Evolutionary conservation across 768 basidiomycete genomes (phyloP).

Genomic region (Tylopilus vinaceipallidus): DNA sequence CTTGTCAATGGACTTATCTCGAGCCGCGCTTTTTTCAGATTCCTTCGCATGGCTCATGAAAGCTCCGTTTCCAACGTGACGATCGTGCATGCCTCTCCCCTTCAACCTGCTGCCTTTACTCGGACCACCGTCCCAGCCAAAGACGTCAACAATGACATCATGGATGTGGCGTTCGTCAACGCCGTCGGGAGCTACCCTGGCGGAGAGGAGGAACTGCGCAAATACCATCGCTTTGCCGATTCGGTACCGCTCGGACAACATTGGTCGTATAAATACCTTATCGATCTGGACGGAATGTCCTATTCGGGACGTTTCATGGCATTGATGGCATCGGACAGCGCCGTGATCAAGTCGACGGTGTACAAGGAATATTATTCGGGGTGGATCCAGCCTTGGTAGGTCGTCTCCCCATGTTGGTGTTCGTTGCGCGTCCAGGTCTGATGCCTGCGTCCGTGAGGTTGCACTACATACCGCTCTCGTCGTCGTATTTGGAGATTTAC

Average conservation of each 20-base stretch:
- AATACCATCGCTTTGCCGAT: constrained; percentile 66
- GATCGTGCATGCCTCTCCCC: constrained; percentile 69
- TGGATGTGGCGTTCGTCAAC: constrained; percentile 88
- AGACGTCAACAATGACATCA: constrained; percentile 71
- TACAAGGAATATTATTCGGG: constrained; percentile 90
- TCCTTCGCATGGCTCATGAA: constrained; percentile 77
- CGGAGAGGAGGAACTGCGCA: constrained; percentile 62
- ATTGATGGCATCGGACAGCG: constrained; percentile 83
- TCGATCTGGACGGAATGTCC: constrained; percentile 94
- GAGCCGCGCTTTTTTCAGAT: constrained; percentile 31
- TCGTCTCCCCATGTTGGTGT: constrained; percentile 2
- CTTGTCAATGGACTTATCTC: not conserved
- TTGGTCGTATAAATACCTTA: constrained; percentile 91
- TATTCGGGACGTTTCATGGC: constrained; percentile 90
- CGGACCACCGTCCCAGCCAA: constrained; percentile 58
- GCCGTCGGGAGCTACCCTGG: constrained; percentile 76
- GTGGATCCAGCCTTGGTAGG: constrained; percentile 89
- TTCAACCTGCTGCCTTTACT: constrained; percentile 52
- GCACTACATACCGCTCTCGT: constrained; percentile 91
- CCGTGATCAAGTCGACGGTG: constrained; percentile 85
- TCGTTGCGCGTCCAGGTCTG: not conserved
- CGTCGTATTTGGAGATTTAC: constrained; percentile 87
- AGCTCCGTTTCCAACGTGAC: constrained; percentile 47
- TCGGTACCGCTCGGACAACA: constrained; percentile 80
- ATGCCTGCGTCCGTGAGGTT: constrained; percentile 51